Base-by-base conservation (phyloP, 768 basidiomycete species). In the Lactarius trivialis region DNA sequence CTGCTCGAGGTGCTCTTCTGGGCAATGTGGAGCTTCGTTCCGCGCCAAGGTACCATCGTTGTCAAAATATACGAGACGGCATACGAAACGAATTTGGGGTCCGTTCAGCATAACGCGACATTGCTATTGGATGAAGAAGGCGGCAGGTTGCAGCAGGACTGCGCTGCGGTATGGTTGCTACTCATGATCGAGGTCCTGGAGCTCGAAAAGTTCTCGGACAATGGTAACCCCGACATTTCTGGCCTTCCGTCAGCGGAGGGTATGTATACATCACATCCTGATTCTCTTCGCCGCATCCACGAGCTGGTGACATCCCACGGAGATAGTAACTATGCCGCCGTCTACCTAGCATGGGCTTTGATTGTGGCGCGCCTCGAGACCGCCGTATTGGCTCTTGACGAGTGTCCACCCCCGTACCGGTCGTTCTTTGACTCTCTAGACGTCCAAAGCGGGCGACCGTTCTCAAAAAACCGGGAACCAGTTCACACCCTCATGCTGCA, bases 1-100 rank as follows among this genome's bases (percentile, higher is more conserved):
- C 70, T 93, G 48, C 76, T 97, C 54, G 92, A 97, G 67, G 83
- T 95, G 36, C 77, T 97, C 50, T 98, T 97, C 73, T 91, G 91
- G 84, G 81, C 85, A 5, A 86, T 93, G 82, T 95, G 88, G 85
- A 84, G 82, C 14, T 86, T 84, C 60, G 81, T 83, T 12, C 73
- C 85, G 0, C 86, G 89, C 67, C 80, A 77, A 39, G 89, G 86
- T 2, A 75, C 80, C 4, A 69, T 88, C 60, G 85, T 91, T 32
- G 77, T 80, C 66, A 75, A 76, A 58, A 80, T 93, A 39, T 83
- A 85, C 71, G 79, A 85, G 61, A 78, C 84, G 1, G 85, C 86
- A 7, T 88, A 86, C 69, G 72, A 73, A 34, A 84, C 85, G 0
- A 78, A 82, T 48, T 79, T 92, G 6, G 91, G 91, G 0, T 79